Evolutionary conservation across 805 yeast species (phyloP).

Genomic region (Yueomyces sinensis): DNA sequence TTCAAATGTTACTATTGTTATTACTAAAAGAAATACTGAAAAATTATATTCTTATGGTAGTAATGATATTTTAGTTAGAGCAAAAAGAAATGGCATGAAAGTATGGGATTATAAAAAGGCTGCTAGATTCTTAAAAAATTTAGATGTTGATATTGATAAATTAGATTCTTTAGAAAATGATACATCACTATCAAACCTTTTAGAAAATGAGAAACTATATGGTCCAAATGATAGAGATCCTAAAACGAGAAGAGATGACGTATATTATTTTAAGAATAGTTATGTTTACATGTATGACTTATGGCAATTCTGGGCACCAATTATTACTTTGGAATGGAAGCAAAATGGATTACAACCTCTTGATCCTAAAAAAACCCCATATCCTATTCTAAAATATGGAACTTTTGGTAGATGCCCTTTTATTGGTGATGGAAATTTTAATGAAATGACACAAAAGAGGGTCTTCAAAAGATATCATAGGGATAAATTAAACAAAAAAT

Average conservation of each 20-base stretch:
- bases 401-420: constrained; percentile 68
- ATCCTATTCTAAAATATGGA: constrained; percentile 21
- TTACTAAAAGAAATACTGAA: constrained; percentile 46
- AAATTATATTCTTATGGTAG: constrained; percentile 29
- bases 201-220: constrained; percentile 71
- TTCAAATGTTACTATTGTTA: constrained; percentile 57
- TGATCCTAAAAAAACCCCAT: constrained; percentile 23
- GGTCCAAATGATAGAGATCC: constrained; percentile 90
- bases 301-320: constrained; percentile 64
- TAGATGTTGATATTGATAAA: constrained; percentile 33
- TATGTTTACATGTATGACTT: constrained; percentile 73
- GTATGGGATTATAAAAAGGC: constrained; percentile 87
- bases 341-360: constrained; percentile 16
- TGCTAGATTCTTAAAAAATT: constrained; percentile 56
- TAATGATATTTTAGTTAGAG: constrained; percentile 54
- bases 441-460: constrained; percentile 17
- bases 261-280: constrained; percentile 63
- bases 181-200: constrained; percentile 39
- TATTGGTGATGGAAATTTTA: constrained; percentile 37
- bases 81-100: constrained; percentile 47
- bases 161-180: constrained; percentile 17
- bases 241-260: constrained; percentile 69
- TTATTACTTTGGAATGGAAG: constrained; percentile 73
- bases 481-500: constrained; percentile 19
- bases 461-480: constrained; percentile 20